Conservation (phyloP, 495 filamentous ascomycete genomes). For the Podospora tetraspora region DNA sequence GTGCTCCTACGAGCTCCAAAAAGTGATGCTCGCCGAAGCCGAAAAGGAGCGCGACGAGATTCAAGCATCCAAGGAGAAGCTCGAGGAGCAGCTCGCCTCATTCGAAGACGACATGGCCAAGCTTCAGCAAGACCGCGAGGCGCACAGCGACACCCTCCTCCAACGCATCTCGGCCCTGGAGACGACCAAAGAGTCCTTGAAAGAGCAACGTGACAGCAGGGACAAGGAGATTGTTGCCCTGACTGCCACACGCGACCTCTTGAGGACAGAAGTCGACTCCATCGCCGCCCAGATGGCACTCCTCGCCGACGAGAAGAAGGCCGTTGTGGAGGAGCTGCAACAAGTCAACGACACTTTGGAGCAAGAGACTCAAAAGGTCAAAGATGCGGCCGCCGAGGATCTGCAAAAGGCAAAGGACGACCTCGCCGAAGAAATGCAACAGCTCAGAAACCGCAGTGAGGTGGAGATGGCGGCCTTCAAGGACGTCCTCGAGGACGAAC, state of each 20-base stretch:
- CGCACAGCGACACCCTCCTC: conserved; percentile 33
- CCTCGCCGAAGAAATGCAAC: conserved; percentile 14
- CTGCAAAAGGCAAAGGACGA: conserved; percentile 19
- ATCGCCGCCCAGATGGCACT: conserved; percentile 14
- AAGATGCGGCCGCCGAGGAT: conserved; percentile 20
- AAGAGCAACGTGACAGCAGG: conserved; percentile 33
- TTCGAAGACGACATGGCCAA: conserved; percentile 34
- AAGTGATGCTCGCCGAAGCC: conserved; percentile 33
- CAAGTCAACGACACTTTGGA: conserved; percentile 15
- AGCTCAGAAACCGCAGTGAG: conserved; percentile 12
- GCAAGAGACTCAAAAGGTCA: conserved; percentile 22
- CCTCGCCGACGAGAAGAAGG: conserved; percentile 21
- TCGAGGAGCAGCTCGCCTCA: conserved; percentile 27
- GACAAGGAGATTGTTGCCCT: conserved; percentile 37
- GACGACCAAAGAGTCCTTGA: conserved; percentile 29
- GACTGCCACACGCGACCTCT: conserved; percentile 21
- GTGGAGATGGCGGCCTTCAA: conserved; percentile 10
- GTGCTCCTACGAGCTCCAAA: conserved; percentile 33
- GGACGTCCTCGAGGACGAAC: conserved; percentile 19
- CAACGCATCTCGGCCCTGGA: conserved; percentile 36
- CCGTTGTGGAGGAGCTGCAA: conserved; percentile 20
- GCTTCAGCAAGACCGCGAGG: conserved; percentile 31
- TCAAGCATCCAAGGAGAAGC: conserved; percentile 26
- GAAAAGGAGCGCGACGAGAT: conserved; percentile 39
- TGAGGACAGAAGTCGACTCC: conserved; percentile 18